phyloP scores from a whole-genome alignment of 139 green algal genomes.

The Mychonastes homosphaera region DNA sequence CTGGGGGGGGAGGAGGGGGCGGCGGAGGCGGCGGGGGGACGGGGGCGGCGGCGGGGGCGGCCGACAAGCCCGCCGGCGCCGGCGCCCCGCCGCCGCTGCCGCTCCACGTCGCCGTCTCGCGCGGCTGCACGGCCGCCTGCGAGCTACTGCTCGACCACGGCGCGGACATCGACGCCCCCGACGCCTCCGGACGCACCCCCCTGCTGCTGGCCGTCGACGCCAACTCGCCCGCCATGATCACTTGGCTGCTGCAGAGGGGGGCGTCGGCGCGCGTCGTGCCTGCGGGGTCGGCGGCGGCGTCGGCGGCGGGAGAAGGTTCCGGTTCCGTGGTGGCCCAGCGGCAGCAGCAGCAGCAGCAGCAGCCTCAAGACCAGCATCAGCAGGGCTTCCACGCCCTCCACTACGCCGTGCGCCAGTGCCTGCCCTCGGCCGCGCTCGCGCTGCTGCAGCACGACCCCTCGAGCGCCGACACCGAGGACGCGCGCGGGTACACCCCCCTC shows the following conservation, averaged over 20 bases:
- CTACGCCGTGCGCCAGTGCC: constrained; percentile 7
- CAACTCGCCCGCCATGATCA: constrained; percentile 17
- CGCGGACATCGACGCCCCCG: constrained; percentile 16
- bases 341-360: too few species aligned
- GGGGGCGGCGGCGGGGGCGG: too few species aligned
- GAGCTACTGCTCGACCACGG: constrained; percentile 13
- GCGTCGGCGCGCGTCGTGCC: too few species aligned
- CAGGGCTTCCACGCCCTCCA: too few species aligned
- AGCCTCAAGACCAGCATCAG: too few species aligned
- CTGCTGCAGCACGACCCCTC: constrained; percentile 15
- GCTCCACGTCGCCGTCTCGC: constrained; percentile 1
- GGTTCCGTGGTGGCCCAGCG: too few species aligned
- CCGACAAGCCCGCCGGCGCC: background rate
- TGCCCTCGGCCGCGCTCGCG: constrained; percentile 11
- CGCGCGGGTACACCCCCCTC: constrained; percentile 11
- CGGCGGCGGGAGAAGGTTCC: too few species aligned
- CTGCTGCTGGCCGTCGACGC: constrained; percentile 18
- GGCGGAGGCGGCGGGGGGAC: too few species aligned
- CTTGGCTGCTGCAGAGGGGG: constrained; percentile 10
- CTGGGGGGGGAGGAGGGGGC: too few species aligned
- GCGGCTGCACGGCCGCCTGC: constrained; percentile 9
- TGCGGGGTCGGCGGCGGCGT: too few species aligned
- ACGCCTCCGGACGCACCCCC: background rate
- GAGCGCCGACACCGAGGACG: constrained; percentile 6
- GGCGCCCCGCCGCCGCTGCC: too few species aligned